Percentiles rank a stretch among this genome's conserved stretches.
phyloP scores from a whole-genome alignment of 2,329 filamentous ascomycete genomes.

The Aschersonia sp. region DNA sequence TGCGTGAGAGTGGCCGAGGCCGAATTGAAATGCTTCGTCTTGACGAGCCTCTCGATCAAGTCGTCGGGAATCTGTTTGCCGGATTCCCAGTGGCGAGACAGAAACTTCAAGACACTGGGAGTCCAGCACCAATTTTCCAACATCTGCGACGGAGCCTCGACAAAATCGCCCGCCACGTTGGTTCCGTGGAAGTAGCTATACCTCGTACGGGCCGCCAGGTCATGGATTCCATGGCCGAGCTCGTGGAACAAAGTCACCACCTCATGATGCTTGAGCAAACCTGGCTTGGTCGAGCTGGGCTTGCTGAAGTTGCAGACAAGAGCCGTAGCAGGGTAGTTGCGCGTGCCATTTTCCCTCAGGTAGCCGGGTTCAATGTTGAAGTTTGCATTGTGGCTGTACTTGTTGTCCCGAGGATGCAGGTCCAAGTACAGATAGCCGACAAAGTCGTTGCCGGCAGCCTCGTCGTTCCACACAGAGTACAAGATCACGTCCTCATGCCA shows the following conservation, averaged over 20 bases:
- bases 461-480: conserved; percentile 72
- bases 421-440: conserved; percentile 76
- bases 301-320: conserved; percentile 80
- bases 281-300: conserved; percentile 60
- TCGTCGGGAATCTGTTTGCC: conserved; percentile 58
- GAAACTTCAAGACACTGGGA: conserved; percentile 44
- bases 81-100: conserved; percentile 62
- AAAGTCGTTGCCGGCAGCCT: conserved; percentile 53
- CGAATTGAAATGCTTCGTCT: conserved; percentile 68
- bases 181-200: conserved; percentile 57
- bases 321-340: conserved; percentile 63
- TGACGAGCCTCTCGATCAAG: conserved; percentile 58
- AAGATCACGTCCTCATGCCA: conserved; percentile 78
- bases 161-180: conserved; percentile 51
- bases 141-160: conserved; percentile 60
- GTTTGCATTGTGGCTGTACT: conserved; percentile 76
- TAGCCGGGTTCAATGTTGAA: conserved; percentile 68
- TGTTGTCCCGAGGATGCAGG: conserved; percentile 64
- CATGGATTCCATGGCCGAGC: conserved; percentile 56
- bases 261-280: conserved; percentile 68
- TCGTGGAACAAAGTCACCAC: conserved; percentile 75
- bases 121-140: conserved; percentile 67
- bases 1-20: conserved; percentile 67
- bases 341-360: conserved; percentile 48
- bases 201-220: conserved; percentile 45